These are phyloP conservation scores for Bondarzewia mesenterica DNA, from an alignment of 1,284 basidiomycete species.

Conservation along the genomic window DNA sequence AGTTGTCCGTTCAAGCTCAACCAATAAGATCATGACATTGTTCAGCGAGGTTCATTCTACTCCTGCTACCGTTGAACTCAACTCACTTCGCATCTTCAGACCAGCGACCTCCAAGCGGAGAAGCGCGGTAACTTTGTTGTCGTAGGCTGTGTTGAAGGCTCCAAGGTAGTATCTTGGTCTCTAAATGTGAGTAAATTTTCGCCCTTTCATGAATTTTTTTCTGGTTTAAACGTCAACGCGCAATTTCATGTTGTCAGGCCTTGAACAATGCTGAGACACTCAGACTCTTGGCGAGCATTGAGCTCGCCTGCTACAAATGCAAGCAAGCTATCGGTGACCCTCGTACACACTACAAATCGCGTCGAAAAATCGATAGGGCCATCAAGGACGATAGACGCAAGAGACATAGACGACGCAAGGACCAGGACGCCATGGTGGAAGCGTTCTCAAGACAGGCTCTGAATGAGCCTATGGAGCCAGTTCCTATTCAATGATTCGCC, in stretches of 20 bases:
- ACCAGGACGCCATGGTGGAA: slow-evolving; percentile 71
- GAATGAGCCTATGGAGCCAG: slow-evolving; percentile 1
- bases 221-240: too few relatives aligned
- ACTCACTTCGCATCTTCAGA: slow-evolving; percentile 26
- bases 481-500: neutral
- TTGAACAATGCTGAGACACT: slow-evolving; percentile 74
- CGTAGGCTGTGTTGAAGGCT: slow-evolving; percentile 63
- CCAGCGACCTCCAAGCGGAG: slow-evolving; percentile 69
- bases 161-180: slow-evolving; percentile 75
- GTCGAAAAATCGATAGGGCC: slow-evolving; percentile 62
- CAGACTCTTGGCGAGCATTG: slow-evolving; percentile 69
- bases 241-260: slow-evolving; percentile 38
- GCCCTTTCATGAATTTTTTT: too few relatives aligned
- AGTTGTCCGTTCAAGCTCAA: slow-evolving; percentile 63
- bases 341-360: slow-evolving; percentile 48
- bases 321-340: slow-evolving; percentile 59
- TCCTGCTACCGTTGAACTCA: too few relatives aligned
- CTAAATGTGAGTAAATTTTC: slow-evolving; percentile 52
- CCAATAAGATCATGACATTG: slow-evolving; percentile 57
- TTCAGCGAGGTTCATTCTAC: slow-evolving; percentile 54
- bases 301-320: slow-evolving; percentile 70
- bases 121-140: slow-evolving; percentile 80
- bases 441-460: slow-evolving; percentile 40
- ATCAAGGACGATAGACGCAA: slow-evolving; percentile 75
- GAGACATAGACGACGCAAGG: slow-evolving; percentile 70